phyloP scores from a whole-genome alignment of 345 rosid species.

The Syzygium aqueum region DNA sequence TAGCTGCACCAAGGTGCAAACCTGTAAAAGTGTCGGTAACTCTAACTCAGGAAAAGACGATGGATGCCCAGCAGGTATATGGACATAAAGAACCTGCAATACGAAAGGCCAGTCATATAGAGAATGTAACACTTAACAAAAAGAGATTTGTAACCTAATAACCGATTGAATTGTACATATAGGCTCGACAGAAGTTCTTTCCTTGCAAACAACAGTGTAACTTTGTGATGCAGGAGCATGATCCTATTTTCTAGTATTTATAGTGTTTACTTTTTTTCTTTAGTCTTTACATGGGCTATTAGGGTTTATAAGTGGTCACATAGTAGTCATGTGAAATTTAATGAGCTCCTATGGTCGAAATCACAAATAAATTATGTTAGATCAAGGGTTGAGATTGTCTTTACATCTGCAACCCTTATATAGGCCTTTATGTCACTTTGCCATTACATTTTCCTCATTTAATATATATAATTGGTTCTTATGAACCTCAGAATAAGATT shows the following conservation, averaged over 20 bases:
- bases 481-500: background rate
- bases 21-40: constrained; percentile 88
- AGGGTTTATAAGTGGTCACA: background rate
- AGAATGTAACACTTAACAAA: background rate
- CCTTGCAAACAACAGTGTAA: background rate
- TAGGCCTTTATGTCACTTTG: background rate
- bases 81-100: constrained; percentile 80
- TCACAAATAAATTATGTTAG: background rate
- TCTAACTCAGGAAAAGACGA: constrained; percentile 82
- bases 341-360: background rate
- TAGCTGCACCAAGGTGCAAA: constrained; percentile 10
- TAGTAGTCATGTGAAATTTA: background rate
- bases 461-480: background rate
- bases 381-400: background rate
- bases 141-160: background rate
- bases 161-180: background rate
- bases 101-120: constrained; percentile 2
- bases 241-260: background rate
- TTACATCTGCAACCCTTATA: background rate
- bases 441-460: background rate
- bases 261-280: background rate
- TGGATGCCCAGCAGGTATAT: constrained; percentile 79
- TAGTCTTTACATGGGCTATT: background rate
- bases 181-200: background rate
- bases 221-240: background rate